Base-by-base conservation (phyloP, 2,329 filamentous ascomycete genomes). In the Chaetomiaceae sp. region DNA sequence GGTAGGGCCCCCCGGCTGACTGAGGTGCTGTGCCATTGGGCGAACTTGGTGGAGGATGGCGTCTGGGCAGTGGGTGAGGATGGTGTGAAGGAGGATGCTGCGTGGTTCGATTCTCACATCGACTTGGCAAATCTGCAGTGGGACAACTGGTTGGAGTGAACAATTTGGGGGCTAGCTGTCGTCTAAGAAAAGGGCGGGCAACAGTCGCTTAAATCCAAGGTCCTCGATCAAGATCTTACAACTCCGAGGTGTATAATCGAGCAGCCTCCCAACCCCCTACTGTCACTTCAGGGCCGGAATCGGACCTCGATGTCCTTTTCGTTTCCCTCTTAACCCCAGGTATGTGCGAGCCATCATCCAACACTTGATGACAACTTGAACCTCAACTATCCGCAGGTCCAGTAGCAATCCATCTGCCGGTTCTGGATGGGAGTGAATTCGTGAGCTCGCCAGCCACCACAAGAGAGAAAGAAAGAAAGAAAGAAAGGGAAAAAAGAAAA, bases 31-130 rank as follows among this genome's bases (percentile, higher is more conserved):
- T 21, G 38, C 2, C 38, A 27, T 41, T 41, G 38, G 38, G 38
- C 38, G 38, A 27, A 27, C 2, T 16, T 41, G 38, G 38, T 27
- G 13, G 41, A 43, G 41, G 27, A 43, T 17, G 25, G 27, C 27
- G 41, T 43, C 10, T 43, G 41, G 41, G 27, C 41, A 7, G 41
- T 43, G 7, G 27, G 17, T 13, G 41, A 43, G 16, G 41, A 43
- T 43, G 41, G 17, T 19, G 41, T 43, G 16, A 14, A 43, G 41
- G 41, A 43, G 41, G 17, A 43, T 39, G 37, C 37, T 39, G 37
- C 4, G 14, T 39, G 39, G 39, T 41, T 41, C 23, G 39, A 41
- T 41, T 3, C 0, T 3, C 13, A 41, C 27, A n/a, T 16, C 21
- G n/a, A 41, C 21, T 41, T 41, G 39, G 39, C 39, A n/a, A 41